A percentile compares a stretch with the other conserved stretches of the same genome.
phyloP scores from a whole-genome alignment of 192 early-diverging fungal species.

The Cetraspora pellucida region DNA sequence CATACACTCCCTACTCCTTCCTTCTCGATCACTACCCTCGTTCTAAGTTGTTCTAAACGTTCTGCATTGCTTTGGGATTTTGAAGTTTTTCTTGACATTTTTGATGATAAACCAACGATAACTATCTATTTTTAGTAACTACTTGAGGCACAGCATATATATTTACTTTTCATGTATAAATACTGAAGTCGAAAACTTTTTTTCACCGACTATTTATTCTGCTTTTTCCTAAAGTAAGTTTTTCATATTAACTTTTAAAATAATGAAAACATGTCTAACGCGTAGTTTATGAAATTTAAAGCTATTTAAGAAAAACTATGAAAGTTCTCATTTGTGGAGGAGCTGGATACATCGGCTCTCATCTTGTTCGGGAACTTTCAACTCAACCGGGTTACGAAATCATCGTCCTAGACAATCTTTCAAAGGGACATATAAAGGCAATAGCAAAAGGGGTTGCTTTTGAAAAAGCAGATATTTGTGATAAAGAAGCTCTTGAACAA shows the following conservation, averaged over 20 bases:
- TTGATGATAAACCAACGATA: too few relatives aligned
- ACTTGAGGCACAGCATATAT: too few relatives aligned
- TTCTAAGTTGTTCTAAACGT: not conserved
- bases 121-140: too few relatives aligned
- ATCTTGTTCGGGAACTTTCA: conserved; percentile 79
- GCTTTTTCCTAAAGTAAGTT: too few relatives aligned
- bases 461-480: conserved; percentile 48
- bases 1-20: not conserved
- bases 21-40: not conserved
- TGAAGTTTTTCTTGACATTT: not conserved
- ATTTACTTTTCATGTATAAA: too few relatives aligned
- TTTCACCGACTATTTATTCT: too few relatives aligned
- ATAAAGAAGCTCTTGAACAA: conserved; percentile 38
- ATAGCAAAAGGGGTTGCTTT: conserved; percentile 35
- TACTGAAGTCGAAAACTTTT: too few relatives aligned
- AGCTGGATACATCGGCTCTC: conserved; percentile 90
- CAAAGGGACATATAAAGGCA: conserved; percentile 41
- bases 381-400: conserved; percentile 66
- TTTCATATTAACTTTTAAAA: too few relatives aligned
- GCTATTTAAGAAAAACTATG: conserved; percentile 7
- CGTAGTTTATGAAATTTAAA: not conserved
- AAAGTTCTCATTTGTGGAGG: conserved; percentile 64
- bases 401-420: conserved; percentile 87
- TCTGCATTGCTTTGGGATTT: not conserved
- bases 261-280: too few relatives aligned